Base-by-base conservation (phyloP, 179 eudicot genomes). In the Nepenthes alata region DNA sequence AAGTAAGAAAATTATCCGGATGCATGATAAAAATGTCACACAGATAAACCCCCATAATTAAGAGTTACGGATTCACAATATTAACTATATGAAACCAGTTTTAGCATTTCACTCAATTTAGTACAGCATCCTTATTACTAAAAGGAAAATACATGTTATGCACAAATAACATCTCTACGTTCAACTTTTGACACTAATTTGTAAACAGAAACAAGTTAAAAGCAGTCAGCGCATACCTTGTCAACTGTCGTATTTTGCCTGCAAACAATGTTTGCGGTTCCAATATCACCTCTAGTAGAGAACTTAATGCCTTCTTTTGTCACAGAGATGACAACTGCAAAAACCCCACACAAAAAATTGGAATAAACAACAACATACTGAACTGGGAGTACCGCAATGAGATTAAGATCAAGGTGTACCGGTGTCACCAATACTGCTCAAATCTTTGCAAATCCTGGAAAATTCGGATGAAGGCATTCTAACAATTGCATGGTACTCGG, bases 381-480 rank as follows among this genome's bases (percentile, higher is more conserved):
- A 6, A 55, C 4, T 55, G 5, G 15, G 55, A 4, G 25, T 7
- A 41, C 14, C 11, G 10, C 14, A 14, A 58, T 59, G 62, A 47
- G 3, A 37, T 15, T 7, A 36, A 5, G 52, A 2, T 2, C 35
- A 4, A 15, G 1, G 12, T 7, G 14, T 78, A 83, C 91, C 88
- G 59, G 86, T 83, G 72, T 85, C 89, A 56, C 93, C 93, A 64
- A 85, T 79, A 57, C 83, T 81, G 70, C 93, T 85, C 6, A 85
- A 78, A 74, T 83, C 89, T 67, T 61, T 81, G 57, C 94, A 86
- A 14, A 86, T 84, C 68, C 86, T 73, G 39, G 83, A 74, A 80
- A 84, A 81, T 48, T 84, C 89, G 35, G 78, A 45, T 7, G 94
- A 86, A 59, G 94, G 94, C 94, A 86, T 86, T 57, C 84, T 75